Evolutionary conservation across 2,329 filamentous ascomycete species (phyloP).

Genomic region (Fonsecaea monophora): DNA sequence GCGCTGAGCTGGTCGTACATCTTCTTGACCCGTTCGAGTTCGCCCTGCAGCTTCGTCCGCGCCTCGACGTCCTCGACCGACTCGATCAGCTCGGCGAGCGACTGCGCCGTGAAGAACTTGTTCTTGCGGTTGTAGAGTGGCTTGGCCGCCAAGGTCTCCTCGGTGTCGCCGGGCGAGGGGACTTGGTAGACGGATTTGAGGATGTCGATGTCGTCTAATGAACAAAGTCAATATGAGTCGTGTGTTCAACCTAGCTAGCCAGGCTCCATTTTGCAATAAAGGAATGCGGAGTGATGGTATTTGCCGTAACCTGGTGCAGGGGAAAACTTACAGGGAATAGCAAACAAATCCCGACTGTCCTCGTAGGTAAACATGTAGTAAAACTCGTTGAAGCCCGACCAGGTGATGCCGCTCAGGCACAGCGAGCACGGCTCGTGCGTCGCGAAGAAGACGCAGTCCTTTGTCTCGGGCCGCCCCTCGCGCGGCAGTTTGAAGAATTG

Average conservation of each 20-base stretch:
- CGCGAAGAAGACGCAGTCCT: conserved; percentile 64
- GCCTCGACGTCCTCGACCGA: conserved; percentile 49
- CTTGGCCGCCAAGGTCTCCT: conserved; percentile 48
- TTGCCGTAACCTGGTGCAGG: too few relatives aligned
- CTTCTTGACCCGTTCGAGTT: conserved; percentile 58
- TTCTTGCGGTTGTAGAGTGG: conserved; percentile 63
- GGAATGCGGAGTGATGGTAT: too few relatives aligned
- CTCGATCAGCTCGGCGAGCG: conserved; percentile 32
- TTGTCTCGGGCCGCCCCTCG: conserved; percentile 50
- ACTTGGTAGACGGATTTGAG: conserved; percentile 63
- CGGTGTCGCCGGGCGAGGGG: conserved; percentile 43
- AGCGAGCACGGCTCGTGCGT: conserved; percentile 67
- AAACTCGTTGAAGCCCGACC: conserved; percentile 63
- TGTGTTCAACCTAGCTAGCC: too few relatives aligned
- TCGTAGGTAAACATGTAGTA: conserved; percentile 67
- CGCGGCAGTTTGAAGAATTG: conserved; percentile 58
- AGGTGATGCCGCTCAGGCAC: conserved; percentile 64
- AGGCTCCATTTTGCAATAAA: too few relatives aligned
- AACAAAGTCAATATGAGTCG: too few relatives aligned
- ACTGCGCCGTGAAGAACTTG: conserved; percentile 57
- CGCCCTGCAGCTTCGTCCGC: conserved; percentile 45
- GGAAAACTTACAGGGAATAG: conserved; percentile 55
- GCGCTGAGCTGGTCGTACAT: conserved; percentile 57
- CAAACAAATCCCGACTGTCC: conserved; percentile 63
- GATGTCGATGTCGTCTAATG: conserved; percentile 60